Conservation (phyloP, 2,329 filamentous ascomycete species). For the Monosporascus sp. region DNA sequence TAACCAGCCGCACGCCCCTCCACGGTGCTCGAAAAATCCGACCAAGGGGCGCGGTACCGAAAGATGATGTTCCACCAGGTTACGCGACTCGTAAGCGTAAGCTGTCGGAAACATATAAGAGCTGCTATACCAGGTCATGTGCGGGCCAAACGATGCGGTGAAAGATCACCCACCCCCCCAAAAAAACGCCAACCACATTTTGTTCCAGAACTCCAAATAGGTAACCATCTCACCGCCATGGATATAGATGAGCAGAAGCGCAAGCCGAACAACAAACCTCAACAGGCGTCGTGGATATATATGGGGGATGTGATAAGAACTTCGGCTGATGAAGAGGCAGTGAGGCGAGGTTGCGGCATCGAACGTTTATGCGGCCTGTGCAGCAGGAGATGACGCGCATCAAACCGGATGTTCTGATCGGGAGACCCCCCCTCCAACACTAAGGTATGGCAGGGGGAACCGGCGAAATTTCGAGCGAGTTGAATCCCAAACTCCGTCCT, state of each 20-base stretch:
- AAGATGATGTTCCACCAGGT: too few species aligned
- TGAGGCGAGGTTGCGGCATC: background rate
- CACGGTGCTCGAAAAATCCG: too few species aligned
- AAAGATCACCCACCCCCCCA: background rate
- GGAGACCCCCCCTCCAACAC: background rate
- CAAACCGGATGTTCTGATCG: background rate
- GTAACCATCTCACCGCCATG: background rate
- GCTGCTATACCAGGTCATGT: too few species aligned
- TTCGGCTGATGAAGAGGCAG: background rate
- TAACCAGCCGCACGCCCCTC: too few species aligned
- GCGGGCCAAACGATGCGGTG: background rate
- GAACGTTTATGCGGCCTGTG: background rate
- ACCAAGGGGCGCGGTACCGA: too few species aligned
- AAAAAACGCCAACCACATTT: background rate
- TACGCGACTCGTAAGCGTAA: too few species aligned
- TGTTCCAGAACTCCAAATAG: background rate
- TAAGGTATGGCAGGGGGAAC: background rate
- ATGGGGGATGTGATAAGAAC: background rate
- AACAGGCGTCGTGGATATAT: background rate
- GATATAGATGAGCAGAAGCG: background rate
- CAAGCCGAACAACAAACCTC: background rate
- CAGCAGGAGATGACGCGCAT: background rate
- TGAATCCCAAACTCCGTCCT: background rate
- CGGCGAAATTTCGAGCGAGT: background rate
- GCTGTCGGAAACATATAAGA: too few species aligned